Conservation (phyloP, 2,329 filamentous ascomycete species). For the Fusarium bactridioides region DNA sequence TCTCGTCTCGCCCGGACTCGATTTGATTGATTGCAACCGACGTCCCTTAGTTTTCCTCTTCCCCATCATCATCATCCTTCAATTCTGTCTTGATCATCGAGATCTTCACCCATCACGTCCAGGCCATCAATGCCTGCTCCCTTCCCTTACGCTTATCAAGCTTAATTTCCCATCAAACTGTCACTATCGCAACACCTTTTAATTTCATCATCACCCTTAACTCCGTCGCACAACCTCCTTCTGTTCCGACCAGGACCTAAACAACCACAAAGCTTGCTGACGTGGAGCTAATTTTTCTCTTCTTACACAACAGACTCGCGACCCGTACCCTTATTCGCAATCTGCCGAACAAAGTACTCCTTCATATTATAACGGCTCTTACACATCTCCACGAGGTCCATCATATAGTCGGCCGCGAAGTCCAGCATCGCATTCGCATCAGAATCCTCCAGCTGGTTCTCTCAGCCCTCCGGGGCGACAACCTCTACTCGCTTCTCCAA, state of each 20-base stretch:
- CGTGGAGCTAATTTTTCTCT: constrained; percentile 40
- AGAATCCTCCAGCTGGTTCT: constrained; percentile 53
- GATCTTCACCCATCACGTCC: constrained; percentile 18
- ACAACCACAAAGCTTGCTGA: constrained; percentile 37
- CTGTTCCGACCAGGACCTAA: constrained; percentile 17
- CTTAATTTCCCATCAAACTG: constrained; percentile 19
- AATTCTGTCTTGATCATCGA: constrained; percentile 16
- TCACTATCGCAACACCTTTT: constrained; percentile 27
- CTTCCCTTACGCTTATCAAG: constrained; percentile 6
- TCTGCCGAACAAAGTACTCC: constrained; percentile 52
- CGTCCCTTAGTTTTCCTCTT: constrained; percentile 31
- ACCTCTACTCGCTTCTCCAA: constrained; percentile 58
- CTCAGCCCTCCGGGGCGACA: constrained; percentile 54
- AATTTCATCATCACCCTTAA: constrained; percentile 34
- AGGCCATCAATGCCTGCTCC: constrained; percentile 38
- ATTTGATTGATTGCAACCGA: constrained; percentile 30
- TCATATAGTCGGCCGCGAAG: constrained; percentile 57
- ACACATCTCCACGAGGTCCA: constrained; percentile 57
- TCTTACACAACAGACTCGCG: constrained; percentile 53
- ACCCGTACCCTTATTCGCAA: constrained; percentile 59
- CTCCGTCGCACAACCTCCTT: constrained; percentile 22
- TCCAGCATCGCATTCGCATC: constrained; percentile 59
- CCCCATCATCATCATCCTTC: constrained; percentile 27
- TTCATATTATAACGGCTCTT: constrained; percentile 59
- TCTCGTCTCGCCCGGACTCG: constrained; percentile 26